phyloP scores from a whole-genome alignment of 768 basidiomycete genomes.

The Piloderma croceum region DNA sequence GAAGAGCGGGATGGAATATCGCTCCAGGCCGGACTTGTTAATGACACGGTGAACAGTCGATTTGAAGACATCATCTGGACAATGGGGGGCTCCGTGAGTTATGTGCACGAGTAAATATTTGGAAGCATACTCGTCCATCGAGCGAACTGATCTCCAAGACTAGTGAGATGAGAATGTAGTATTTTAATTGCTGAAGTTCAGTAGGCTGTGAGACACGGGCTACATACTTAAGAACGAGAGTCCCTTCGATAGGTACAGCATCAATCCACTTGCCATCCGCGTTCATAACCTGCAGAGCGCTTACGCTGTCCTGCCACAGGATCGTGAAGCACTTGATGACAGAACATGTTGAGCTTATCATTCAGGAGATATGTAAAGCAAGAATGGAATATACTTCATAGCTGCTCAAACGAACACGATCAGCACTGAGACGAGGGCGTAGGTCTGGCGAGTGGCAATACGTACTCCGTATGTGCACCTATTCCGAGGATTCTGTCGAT shows the following conservation, averaged over 20 bases:
- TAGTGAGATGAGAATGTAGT: constrained; percentile 11
- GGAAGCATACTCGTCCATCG: constrained; percentile 87
- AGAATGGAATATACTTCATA: constrained; percentile 33
- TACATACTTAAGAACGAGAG: constrained; percentile 79
- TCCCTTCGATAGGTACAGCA: constrained; percentile 58
- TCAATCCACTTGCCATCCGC: constrained; percentile 73
- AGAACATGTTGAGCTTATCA: too few relatives aligned
- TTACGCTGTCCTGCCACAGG: constrained; percentile 74
- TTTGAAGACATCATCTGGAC: constrained; percentile 82
- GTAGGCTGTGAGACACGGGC: not conserved
- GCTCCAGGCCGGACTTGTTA: constrained; percentile 60
- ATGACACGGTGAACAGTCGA: constrained; percentile 86
- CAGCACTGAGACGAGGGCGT: not conserved
- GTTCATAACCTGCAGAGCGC: constrained; percentile 81
- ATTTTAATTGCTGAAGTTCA: not conserved
- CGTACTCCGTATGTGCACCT: constrained; percentile 57
- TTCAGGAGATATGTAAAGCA: too few relatives aligned
- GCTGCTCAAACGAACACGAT: constrained; percentile 19
- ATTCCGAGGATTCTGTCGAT: constrained; percentile 73
- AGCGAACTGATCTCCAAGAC: constrained; percentile 83
- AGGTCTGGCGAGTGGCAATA: not conserved
- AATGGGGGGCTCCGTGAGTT: too few relatives aligned
- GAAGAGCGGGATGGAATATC: constrained; percentile 87
- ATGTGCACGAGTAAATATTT: too few relatives aligned
- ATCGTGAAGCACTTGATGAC: constrained; percentile 73